Evolutionary conservation across 495 filamentous ascomycete genomes (phyloP).

Genomic region (Oidiodendron maius): DNA sequence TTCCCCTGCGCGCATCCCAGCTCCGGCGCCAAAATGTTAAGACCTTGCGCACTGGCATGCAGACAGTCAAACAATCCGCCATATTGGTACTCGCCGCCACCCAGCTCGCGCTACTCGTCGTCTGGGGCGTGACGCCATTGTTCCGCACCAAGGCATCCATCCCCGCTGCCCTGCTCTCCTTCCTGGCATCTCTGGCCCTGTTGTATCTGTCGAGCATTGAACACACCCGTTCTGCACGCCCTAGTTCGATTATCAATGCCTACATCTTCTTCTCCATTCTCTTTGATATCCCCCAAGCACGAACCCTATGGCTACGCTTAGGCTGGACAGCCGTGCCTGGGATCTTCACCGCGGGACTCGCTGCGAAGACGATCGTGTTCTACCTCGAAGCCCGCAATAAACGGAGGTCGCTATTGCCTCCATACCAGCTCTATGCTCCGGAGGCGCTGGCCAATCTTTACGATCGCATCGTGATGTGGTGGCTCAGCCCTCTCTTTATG

Average conservation of each 20-base stretch:
- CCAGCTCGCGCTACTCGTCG: constrained; percentile 41
- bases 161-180: constrained; percentile 37
- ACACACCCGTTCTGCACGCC: constrained; percentile 31
- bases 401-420: constrained; percentile 2
- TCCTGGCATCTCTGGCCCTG: constrained; percentile 28
- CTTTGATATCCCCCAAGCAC: constrained; percentile 43
- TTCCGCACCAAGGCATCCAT: constrained; percentile 14
- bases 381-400: constrained; percentile 12
- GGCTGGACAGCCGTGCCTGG: constrained; percentile 5
- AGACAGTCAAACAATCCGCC: constrained; percentile 29
- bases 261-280: constrained; percentile 55
- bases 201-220: constrained; percentile 33
- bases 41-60: constrained; percentile 18
- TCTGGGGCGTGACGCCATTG: constrained; percentile 34
- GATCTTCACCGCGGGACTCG: constrained; percentile 2
- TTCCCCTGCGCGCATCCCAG: constrained; percentile 37
- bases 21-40: constrained; percentile 17
- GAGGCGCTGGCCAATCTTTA: constrained; percentile 56
- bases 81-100: not conserved
- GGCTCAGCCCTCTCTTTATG: constrained; percentile 51
- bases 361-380: not conserved
- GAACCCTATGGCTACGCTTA: constrained; percentile 36
- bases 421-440: not conserved
- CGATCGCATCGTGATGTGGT: constrained; percentile 46
- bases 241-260: constrained; percentile 51